Evolutionary conservation across 345 rosid genomes (phyloP).

Genomic region (Salix udensis): DNA sequence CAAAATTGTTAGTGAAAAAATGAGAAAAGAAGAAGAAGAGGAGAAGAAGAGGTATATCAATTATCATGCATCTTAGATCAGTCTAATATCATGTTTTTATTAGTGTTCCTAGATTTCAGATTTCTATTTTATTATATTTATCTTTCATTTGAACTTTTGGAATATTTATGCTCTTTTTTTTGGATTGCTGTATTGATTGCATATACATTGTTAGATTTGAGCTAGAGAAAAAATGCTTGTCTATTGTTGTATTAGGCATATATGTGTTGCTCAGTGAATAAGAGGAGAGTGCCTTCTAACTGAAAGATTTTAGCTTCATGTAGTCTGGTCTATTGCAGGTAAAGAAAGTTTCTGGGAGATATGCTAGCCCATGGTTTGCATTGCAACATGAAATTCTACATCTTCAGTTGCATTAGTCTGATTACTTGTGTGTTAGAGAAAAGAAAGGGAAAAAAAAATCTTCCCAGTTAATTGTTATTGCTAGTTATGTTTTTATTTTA

Average conservation of each 20-base stretch:
- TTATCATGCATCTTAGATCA: neutral
- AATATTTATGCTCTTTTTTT: neutral
- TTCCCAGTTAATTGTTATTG: neutral
- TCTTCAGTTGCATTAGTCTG: neutral
- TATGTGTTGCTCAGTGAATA: neutral
- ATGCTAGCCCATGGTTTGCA: neutral
- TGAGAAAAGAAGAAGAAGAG: conserved; percentile 75
- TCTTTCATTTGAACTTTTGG: neutral
- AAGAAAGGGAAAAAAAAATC: neutral
- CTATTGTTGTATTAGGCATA: neutral
- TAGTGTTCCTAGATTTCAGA: conserved; percentile 3
- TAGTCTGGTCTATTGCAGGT: neutral
- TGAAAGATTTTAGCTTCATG: neutral
- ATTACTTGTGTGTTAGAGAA: neutral
- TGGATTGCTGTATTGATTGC: neutral
- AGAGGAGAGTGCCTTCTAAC: neutral
- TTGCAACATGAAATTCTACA: neutral
- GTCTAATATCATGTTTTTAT: neutral
- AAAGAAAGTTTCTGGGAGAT: neutral
- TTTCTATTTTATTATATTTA: neutral
- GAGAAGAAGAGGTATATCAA: conserved; percentile 77
- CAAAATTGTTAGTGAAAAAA: conserved; percentile 58
- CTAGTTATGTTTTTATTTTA: neutral
- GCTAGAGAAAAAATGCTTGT: neutral
- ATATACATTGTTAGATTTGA: neutral